These are phyloP conservation scores for Dactylellina parvicollis DNA, from an alignment of 2,329 filamentous ascomycete genomes.

Conservation along the genomic window DNA sequence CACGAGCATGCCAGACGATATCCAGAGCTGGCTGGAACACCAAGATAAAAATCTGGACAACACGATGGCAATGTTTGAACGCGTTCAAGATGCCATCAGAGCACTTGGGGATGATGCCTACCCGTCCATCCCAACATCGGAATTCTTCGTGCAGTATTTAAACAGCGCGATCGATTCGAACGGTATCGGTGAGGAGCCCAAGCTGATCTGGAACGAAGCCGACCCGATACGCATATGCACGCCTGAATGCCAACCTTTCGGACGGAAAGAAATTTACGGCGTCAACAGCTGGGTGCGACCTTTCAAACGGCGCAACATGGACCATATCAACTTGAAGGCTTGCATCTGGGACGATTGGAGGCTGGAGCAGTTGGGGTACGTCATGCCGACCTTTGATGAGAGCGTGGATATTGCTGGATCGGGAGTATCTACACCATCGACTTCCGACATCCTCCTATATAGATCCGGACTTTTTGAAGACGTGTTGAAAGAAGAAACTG, in stretches of 20 bases:
- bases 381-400: slow-evolving; percentile 8
- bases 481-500: not conserved
- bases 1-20: no score
- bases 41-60: not conserved
- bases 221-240: slow-evolving; percentile 6
- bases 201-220: not conserved
- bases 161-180: not conserved
- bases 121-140: not conserved
- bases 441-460: not conserved
- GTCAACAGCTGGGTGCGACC: not conserved
- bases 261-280: not conserved
- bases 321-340: slow-evolving; percentile 10
- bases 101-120: not conserved
- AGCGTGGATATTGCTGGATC: not conserved
- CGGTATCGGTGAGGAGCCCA: not conserved
- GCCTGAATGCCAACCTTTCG: not conserved
- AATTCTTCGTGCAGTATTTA: not conserved
- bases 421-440: not conserved
- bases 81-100: not conserved
- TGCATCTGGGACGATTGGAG: slow-evolving; percentile 49
- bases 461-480: not conserved
- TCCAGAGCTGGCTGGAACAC: no score
- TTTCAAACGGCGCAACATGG: not conserved
- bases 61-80: not conserved
- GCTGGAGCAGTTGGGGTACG: slow-evolving; percentile 24